Conservation (phyloP, 768 basidiomycete genomes). For the Suillus americanus region DNA sequence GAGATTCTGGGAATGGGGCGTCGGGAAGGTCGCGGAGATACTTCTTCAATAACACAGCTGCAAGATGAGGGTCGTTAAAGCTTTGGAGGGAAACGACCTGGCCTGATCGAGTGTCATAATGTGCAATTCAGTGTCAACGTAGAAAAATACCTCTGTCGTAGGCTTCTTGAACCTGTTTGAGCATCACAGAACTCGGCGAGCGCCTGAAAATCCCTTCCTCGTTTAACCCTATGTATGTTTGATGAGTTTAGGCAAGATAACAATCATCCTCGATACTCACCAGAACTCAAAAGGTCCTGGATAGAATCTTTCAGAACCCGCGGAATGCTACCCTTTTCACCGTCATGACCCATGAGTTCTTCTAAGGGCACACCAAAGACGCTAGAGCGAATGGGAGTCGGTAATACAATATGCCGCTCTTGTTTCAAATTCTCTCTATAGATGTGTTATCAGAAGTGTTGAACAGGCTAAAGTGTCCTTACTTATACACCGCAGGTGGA, state of each 20-base stretch:
- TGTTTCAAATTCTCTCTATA: slow-evolving; percentile 76
- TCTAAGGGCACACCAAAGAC: slow-evolving; percentile 82
- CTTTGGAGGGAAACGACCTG: slow-evolving; percentile 77
- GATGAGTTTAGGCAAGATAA: not conserved
- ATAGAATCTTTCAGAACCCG: slow-evolving; percentile 76
- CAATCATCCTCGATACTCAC: slow-evolving; percentile 14
- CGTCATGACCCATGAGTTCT: slow-evolving; percentile 80
- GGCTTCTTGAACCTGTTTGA: slow-evolving; percentile 77
- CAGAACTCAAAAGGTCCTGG: slow-evolving; percentile 66
- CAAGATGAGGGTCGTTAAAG: slow-evolving; percentile 76
- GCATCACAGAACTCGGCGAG: slow-evolving; percentile 69
- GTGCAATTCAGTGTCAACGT: not conserved
- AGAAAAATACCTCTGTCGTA: slow-evolving; percentile 68
- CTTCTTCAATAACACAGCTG: slow-evolving; percentile 85
- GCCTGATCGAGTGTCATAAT: slow-evolving; percentile 38
- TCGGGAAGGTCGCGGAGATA: slow-evolving; percentile 79
- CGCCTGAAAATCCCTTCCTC: slow-evolving; percentile 83
- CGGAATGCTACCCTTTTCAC: slow-evolving; percentile 82
- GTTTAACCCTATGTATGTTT: slow-evolving; percentile 42
- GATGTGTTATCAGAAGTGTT: slow-evolving; percentile 5
- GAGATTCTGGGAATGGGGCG: slow-evolving; percentile 70
- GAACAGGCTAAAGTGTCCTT: slow-evolving; percentile 23
- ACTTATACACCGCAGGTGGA: slow-evolving; percentile 82
- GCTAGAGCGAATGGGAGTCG: slow-evolving; percentile 56
- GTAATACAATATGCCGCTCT: slow-evolving; percentile 69